Conservation (phyloP, 768 basidiomycete genomes). For the Mycena amicta region DNA sequence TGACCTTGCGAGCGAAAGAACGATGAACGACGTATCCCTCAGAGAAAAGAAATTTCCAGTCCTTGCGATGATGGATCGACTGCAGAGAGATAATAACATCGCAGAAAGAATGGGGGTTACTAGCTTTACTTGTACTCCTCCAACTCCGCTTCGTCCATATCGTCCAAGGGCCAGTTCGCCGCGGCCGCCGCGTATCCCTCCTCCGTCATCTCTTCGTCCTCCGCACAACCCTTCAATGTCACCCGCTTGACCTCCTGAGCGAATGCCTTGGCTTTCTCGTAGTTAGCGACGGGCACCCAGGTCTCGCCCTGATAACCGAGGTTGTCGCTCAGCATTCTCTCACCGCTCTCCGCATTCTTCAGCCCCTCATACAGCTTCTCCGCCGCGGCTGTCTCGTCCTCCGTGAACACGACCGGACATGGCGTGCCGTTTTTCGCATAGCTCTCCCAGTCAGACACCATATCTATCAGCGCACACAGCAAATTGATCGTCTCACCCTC, state of each 20-base stretch:
- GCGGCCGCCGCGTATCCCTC: conserved; percentile 32
- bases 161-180: conserved; percentile 41
- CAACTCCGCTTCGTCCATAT: conserved; percentile 39
- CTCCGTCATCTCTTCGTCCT: conserved; percentile 22
- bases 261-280: conserved; percentile 32
- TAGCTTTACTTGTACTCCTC: conserved; percentile 25
- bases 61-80: too few relatives aligned
- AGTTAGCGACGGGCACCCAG: conserved; percentile 34
- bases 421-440: conserved; percentile 27
- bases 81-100: too few relatives aligned
- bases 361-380: conserved; percentile 27
- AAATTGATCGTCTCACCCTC: conserved; percentile 37
- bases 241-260: conserved; percentile 25
- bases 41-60: too few relatives aligned
- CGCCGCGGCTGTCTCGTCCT: conserved; percentile 29
- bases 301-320: conserved; percentile 29
- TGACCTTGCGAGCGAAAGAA: too few relatives aligned
- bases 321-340: conserved; percentile 19
- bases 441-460: conserved; percentile 27
- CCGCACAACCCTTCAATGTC: conserved; percentile 22
- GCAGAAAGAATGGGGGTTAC: too few relatives aligned
- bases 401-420: conserved; percentile 35
- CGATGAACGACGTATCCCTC: too few relatives aligned
- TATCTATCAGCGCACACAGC: conserved; percentile 31
- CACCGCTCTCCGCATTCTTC: conserved; percentile 20